Percentiles rank a stretch among this genome's conserved stretches.
phyloP scores from a whole-genome alignment of 805 yeast genomes.

The Lachancea dasiensis region DNA sequence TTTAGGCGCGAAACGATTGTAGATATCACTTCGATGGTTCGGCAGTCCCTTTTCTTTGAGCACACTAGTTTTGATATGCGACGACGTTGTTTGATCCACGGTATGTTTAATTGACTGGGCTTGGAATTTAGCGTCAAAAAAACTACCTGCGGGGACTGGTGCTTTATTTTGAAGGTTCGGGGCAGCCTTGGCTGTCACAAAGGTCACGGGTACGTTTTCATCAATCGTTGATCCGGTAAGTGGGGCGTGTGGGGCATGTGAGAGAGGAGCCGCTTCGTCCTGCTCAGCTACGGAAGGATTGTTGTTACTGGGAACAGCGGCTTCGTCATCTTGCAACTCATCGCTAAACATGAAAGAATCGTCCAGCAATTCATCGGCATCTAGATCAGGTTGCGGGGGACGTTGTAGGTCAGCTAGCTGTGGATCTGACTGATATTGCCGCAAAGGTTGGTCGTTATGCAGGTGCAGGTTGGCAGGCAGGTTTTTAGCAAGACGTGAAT shows the following conservation, averaged over 20 bases:
- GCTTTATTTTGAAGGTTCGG: slow-evolving; percentile 45
- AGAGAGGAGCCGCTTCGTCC: neutral
- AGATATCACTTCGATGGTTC: slow-evolving; percentile 18
- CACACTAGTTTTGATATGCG: slow-evolving; percentile 40
- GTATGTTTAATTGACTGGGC: slow-evolving; percentile 52
- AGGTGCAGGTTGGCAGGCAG: no score
- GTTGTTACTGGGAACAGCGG: slow-evolving; percentile 7
- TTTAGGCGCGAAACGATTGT: slow-evolving; percentile 30
- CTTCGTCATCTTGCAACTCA: slow-evolving; percentile 36
- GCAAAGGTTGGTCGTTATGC: no score
- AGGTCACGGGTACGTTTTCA: slow-evolving; percentile 30
- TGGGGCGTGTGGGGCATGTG: no score
- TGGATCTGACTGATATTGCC: slow-evolving; percentile 10
- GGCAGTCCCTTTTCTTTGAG: slow-evolving; percentile 23
- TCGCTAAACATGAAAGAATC: slow-evolving; percentile 53
- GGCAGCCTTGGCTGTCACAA: slow-evolving; percentile 64
- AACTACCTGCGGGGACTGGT: slow-evolving; percentile 34
- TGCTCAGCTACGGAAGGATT: neutral
- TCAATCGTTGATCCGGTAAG: slow-evolving; percentile 1
- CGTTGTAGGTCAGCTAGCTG: neutral
- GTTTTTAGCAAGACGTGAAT: no score
- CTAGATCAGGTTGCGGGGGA: slow-evolving; percentile 6
- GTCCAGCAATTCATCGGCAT: slow-evolving; percentile 37
- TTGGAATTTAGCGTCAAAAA: slow-evolving; percentile 54
- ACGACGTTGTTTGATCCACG: slow-evolving; percentile 62